Base-by-base conservation (phyloP, 768 basidiomycete species). In the Psilocybe cubensis region DNA sequence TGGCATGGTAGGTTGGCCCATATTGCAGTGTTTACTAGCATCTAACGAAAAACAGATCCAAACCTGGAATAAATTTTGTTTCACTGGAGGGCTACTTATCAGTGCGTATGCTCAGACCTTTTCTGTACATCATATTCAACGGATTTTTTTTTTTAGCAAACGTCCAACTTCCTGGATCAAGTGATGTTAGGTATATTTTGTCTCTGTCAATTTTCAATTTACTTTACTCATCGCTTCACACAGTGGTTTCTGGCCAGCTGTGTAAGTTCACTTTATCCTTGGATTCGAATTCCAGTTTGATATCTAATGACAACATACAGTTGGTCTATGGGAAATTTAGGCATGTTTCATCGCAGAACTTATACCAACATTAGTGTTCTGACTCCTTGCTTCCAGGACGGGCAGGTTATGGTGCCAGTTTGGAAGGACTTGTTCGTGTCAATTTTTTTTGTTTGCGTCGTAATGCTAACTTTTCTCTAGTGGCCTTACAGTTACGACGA, bases 11-110 rank as follows among this genome's bases (percentile, higher is more conserved):
- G 44, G 83, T 74, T 46, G 7, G 12, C 21, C 8, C 20, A 27
- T 53, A 20, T 21, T 27, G 31, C 44, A n/a, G 25, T 33, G 14
- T 57, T 1, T 52, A 42, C 20, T 46, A 40, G 21, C 8, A 43
- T 11, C 28, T 23, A 18, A 40, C 14, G 31, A 25, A 23, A 25
- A 53, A 33, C 29, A 76, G 76, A 64, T 77, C 51, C 76, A 72
- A 66, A 66, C 68, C 46, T 77, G 77, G 78, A 79, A 79, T 48
- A 79, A 79, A 72, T 86, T 95, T 61, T 93, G 90, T 71, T 92
- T 93, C 66, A 91, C 90, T 5, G 88, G 88, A 8, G 92, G 92
- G 35, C 68, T 90, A 56, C 80, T 91, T 55, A 86, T 75, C 56
- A 66, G 74, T 76, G 41, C 20, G 54, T 62, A 23, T 10, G 6